Conservation (phyloP, 441 rosid species). For the Populus hybrid region DNA sequence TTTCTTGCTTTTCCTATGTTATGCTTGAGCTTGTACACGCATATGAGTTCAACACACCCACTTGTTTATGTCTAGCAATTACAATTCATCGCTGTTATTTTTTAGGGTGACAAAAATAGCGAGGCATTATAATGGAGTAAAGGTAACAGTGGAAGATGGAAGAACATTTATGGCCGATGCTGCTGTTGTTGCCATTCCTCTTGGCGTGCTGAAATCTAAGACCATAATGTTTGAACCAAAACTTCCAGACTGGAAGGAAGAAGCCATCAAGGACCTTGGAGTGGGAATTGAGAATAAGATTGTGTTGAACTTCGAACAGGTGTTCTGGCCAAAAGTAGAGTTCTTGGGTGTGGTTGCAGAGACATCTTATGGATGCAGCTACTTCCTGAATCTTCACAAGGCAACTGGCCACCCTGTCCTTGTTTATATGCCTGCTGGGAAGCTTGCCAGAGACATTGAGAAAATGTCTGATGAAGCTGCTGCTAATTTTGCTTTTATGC, state of each 20-base stretch:
- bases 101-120: slow-evolving; percentile 66
- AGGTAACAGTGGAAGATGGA: slow-evolving; percentile 76
- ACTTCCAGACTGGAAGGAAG: slow-evolving; percentile 94
- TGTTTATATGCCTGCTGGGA: slow-evolving; percentile 97
- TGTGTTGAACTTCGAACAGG: slow-evolving; percentile 70
- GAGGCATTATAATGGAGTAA: slow-evolving; percentile 71
- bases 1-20: not conserved
- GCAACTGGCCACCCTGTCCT: slow-evolving; percentile 87
- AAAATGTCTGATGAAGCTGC: slow-evolving; percentile 94
- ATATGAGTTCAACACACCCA: not conserved
- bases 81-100: slow-evolving; percentile 6
- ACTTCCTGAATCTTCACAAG: slow-evolving; percentile 93
- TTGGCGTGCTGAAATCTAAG: slow-evolving; percentile 81
- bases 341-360: slow-evolving; percentile 94
- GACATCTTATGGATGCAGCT: slow-evolving; percentile 87
- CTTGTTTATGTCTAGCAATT: not conserved
- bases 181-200: slow-evolving; percentile 75
- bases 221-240: slow-evolving; percentile 68
- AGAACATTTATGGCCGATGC: slow-evolving; percentile 77
- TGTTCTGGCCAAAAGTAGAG: slow-evolving; percentile 98
- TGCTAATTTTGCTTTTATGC: slow-evolving; percentile 73
- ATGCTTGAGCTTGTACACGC: not conserved
- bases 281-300: slow-evolving; percentile 96
- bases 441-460: slow-evolving; percentile 92
- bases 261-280: slow-evolving; percentile 80